A percentile compares a stretch with the other conserved stretches of the same genome.
These are phyloP conservation scores for Madurella mycetomatis DNA, from an alignment of 2,329 filamentous ascomycete species.

Conservation along the genomic window DNA sequence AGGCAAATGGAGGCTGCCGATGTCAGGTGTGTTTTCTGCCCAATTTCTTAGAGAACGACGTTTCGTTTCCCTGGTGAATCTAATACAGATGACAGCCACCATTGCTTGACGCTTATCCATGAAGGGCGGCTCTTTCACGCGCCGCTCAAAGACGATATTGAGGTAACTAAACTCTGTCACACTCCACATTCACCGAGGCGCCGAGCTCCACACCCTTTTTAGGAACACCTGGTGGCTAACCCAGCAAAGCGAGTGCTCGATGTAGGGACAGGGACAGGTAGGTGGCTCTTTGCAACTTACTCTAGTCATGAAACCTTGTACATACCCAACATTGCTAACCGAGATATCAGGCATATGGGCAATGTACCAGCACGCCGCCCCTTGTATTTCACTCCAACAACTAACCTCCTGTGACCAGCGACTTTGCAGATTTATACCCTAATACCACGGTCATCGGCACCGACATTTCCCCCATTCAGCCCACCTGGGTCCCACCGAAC, in stretches of 20 bases:
- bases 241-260: conserved; percentile 13
- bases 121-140: conserved; percentile 11
- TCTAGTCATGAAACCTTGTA: neutral
- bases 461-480: conserved; percentile 58
- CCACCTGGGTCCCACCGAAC: conserved; percentile 54
- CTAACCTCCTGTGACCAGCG: conserved; percentile 22
- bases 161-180: neutral
- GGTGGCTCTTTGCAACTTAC: neutral
- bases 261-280: conserved; percentile 18
- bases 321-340: too few relatives aligned
- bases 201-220: neutral
- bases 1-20: conserved; percentile 21
- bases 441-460: conserved; percentile 31
- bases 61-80: neutral
- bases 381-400: neutral
- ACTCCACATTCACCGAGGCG: too few relatives aligned
- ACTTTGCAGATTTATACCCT: conserved; percentile 18
- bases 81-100: conserved; percentile 12
- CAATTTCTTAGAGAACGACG: neutral
- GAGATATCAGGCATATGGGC: conserved; percentile 15
- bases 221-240: neutral
- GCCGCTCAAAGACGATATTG: conserved; percentile 5
- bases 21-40: conserved; percentile 9
- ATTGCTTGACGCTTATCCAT: conserved; percentile 10
- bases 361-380: conserved; percentile 9